These are phyloP conservation scores for Eucalyptus globulus DNA, from an alignment of 345 rosid genomes.

Conservation along the genomic window DNA sequence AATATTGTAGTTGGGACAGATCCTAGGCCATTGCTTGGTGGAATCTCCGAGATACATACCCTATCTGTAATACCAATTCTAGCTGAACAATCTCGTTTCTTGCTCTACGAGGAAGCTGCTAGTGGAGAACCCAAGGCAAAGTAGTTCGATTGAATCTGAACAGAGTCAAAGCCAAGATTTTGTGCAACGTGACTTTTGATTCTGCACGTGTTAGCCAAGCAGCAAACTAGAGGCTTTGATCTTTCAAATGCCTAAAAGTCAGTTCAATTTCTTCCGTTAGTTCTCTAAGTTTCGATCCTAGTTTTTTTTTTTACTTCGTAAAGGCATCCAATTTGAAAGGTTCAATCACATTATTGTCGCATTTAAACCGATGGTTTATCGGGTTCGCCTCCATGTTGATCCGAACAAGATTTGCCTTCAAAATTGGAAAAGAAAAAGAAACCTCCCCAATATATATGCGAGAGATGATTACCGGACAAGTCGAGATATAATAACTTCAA, in stretches of 20 bases:
- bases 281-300: background rate
- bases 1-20: background rate
- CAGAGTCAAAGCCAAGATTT: background rate
- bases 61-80: background rate
- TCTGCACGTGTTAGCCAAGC: background rate
- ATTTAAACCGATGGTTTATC: background rate
- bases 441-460: rapidly evolving
- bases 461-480: too few relatives aligned
- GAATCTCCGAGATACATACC: background rate
- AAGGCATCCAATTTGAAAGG: background rate
- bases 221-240: background rate
- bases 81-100: background rate
- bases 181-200: background rate
- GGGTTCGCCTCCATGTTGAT: too few relatives aligned
- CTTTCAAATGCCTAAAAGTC: background rate
- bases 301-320: background rate
- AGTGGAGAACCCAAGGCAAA: background rate
- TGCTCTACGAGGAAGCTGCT: background rate
- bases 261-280: background rate
- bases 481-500: background rate
- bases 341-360: background rate
- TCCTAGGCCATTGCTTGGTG: background rate
- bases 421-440: rapidly evolving
- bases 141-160: background rate
- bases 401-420: background rate